Percentiles rank a stretch among this genome's conserved stretches.
These are phyloP conservation scores for Boletus smithii DNA, from an alignment of 1,284 basidiomycete genomes.

Conservation along the genomic window DNA sequence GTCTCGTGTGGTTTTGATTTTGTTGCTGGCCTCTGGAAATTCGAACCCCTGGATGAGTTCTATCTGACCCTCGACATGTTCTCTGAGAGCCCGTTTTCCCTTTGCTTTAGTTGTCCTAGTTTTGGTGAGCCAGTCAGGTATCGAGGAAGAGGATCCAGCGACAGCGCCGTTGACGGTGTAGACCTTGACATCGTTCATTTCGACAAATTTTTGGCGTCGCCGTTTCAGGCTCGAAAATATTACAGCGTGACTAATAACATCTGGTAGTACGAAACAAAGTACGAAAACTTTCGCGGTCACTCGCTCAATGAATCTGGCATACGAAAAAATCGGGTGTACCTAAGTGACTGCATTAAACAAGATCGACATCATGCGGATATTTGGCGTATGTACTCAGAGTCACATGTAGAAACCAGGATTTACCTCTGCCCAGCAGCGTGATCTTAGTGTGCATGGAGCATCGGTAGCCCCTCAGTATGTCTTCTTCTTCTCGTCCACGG, in stretches of 20 bases:
- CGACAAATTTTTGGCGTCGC: not conserved
- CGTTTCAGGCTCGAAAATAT: not conserved
- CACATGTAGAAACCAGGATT: constrained; percentile 7
- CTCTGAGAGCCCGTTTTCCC: constrained; percentile 58
- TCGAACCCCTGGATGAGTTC: constrained; percentile 95
- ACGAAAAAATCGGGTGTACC: not conserved
- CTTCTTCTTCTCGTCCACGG: constrained; percentile 99
- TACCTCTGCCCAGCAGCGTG: constrained; percentile 5
- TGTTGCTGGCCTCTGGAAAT: constrained; percentile 95
- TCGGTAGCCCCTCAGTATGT: constrained; percentile 51
- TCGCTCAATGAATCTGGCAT: not conserved
- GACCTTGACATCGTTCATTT: constrained; percentile 58
- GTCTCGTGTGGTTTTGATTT: constrained; percentile 87
- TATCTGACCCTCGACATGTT: constrained; percentile 74
- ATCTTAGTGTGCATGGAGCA: not conserved
- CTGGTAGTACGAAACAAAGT: not conserved
- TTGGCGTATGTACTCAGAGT: constrained; percentile 17
- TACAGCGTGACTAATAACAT: constrained; percentile 19
- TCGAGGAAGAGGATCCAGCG: constrained; percentile 77
- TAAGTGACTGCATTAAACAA: constrained; percentile 13
- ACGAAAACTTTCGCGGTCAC: not conserved
- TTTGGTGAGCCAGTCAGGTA: constrained; percentile 86
- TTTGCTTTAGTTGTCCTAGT: constrained; percentile 56
- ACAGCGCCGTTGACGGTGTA: constrained; percentile 90
- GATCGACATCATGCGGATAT: constrained; percentile 13